phyloP scores from a whole-genome alignment of 2,329 filamentous ascomycete genomes.

The Pezicula carpinea region DNA sequence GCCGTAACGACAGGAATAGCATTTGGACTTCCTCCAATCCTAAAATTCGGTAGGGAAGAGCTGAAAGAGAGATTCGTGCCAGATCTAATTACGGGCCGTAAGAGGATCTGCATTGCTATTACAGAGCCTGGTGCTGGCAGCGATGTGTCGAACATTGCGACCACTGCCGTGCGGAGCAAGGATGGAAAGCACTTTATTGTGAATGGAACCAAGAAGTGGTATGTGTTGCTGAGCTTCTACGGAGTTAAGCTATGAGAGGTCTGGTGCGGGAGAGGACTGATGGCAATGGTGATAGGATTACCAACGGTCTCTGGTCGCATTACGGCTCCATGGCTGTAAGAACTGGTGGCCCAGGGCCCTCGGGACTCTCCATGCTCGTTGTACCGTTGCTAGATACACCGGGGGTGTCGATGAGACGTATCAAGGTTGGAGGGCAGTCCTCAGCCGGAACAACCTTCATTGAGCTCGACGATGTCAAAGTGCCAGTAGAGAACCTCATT shows the following conservation, averaged over 20 bases:
- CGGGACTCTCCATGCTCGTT: slow-evolving; percentile 63
- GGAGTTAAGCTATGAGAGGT: neutral
- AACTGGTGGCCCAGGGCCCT: slow-evolving; percentile 56
- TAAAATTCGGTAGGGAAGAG: slow-evolving; percentile 60
- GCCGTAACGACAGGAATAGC: slow-evolving; percentile 68
- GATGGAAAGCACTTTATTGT: slow-evolving; percentile 66
- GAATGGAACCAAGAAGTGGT: slow-evolving; percentile 76
- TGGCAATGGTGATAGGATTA: slow-evolving; percentile 45
- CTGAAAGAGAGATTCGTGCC: slow-evolving; percentile 65
- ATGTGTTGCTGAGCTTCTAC: neutral
- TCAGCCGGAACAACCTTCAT: slow-evolving; percentile 70
- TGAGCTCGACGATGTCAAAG: slow-evolving; percentile 69
- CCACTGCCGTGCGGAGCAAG: slow-evolving; percentile 55
- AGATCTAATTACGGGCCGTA: slow-evolving; percentile 61
- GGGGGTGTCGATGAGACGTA: slow-evolving; percentile 62
- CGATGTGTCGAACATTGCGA: slow-evolving; percentile 70
- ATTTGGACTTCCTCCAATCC: slow-evolving; percentile 66
- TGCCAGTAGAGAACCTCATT: slow-evolving; percentile 66
- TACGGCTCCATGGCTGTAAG: slow-evolving; percentile 68
- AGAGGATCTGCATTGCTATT: slow-evolving; percentile 70
- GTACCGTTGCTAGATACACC: slow-evolving; percentile 64
- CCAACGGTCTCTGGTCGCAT: slow-evolving; percentile 67
- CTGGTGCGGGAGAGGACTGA: neutral
- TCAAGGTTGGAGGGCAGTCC: slow-evolving; percentile 63
- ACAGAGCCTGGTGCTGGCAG: slow-evolving; percentile 72